Conservation (phyloP, 768 basidiomycete species). For the Calocera viscosa region DNA sequence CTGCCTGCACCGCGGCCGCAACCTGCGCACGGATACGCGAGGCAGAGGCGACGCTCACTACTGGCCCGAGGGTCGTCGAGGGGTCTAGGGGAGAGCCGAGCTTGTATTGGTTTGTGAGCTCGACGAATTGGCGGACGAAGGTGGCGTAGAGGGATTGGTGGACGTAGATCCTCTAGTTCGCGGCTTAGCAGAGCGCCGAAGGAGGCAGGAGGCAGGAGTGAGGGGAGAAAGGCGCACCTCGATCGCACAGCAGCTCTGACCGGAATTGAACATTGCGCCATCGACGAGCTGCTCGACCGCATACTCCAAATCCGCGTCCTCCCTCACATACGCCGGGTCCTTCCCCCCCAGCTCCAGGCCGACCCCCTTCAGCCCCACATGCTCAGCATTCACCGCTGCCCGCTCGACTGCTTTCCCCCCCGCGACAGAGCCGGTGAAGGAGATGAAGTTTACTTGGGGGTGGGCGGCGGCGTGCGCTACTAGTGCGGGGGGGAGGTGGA, state of each 20-base stretch:
- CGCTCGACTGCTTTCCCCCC: constrained; percentile 64
- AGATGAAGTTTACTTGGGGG: constrained; percentile 60
- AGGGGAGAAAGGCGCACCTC: constrained; percentile 41
- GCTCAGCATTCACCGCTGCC: constrained; percentile 37
- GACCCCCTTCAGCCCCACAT: constrained; percentile 65
- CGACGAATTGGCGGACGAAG: constrained; percentile 64
- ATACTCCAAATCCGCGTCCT: constrained; percentile 74
- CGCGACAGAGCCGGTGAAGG: constrained; percentile 80
- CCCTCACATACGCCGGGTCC: constrained; percentile 89
- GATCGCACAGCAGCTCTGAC: constrained; percentile 90
- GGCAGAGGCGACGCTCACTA: constrained; percentile 79
- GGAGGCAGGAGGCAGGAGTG: neutral
- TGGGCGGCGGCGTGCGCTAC: constrained; percentile 51
- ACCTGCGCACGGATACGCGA: constrained; percentile 77
- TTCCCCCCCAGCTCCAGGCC: constrained; percentile 93
- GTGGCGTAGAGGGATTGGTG: constrained; percentile 68
- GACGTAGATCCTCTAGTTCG: constrained; percentile 73
- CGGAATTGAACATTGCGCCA: constrained; percentile 93
- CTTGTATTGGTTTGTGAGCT: constrained; percentile 48
- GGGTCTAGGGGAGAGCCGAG: constrained; percentile 73
- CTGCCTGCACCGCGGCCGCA: constrained; percentile 71
- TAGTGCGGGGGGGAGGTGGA: constrained; percentile 57
- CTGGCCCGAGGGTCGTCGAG: constrained; percentile 78
- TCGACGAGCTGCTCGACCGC: constrained; percentile 81
- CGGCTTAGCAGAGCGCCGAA: neutral